Conservation (phyloP, 208 protist genomes). For the Vickermania ingenoplastis region DNA sequence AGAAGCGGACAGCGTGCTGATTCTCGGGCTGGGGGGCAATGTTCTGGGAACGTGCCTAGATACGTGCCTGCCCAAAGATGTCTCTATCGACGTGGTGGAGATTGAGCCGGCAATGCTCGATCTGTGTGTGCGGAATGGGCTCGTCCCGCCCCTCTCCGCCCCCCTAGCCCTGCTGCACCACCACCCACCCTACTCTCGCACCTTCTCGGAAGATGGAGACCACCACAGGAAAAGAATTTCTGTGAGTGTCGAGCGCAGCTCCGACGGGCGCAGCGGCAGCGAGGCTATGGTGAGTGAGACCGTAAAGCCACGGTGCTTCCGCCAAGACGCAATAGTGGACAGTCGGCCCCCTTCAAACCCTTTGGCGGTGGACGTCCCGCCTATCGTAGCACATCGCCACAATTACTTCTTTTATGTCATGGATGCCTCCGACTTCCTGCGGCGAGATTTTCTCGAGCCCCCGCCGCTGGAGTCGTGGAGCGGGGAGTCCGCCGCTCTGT, state of each 20-base stretch:
- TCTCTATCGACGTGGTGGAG: constrained; percentile 67
- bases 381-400: constrained; percentile 7
- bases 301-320: not conserved
- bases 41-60: constrained; percentile 71
- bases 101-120: constrained; percentile 61
- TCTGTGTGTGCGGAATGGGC: constrained; percentile 27
- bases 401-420: constrained; percentile 32
- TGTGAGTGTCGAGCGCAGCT: not conserved
- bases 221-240: too few relatives aligned
- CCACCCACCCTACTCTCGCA: too few relatives aligned
- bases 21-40: constrained; percentile 73
- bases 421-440: constrained; percentile 44
- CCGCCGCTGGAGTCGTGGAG: not conserved
- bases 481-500: not conserved
- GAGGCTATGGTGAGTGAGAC: not conserved
- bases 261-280: not conserved
- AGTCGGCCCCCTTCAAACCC: not conserved
- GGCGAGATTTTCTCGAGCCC: not conserved
- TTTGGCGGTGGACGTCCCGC: not conserved
- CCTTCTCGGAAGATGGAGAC: too few relatives aligned
- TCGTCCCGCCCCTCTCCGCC: constrained; percentile 23
- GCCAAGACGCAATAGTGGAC: not conserved
- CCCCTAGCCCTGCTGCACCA: not conserved
- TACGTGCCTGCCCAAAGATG: constrained; percentile 19
- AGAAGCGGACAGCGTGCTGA: constrained; percentile 29